Base-by-base conservation (phyloP, 768 basidiomycete species). In the Lactarius pseudohatsudake region DNA sequence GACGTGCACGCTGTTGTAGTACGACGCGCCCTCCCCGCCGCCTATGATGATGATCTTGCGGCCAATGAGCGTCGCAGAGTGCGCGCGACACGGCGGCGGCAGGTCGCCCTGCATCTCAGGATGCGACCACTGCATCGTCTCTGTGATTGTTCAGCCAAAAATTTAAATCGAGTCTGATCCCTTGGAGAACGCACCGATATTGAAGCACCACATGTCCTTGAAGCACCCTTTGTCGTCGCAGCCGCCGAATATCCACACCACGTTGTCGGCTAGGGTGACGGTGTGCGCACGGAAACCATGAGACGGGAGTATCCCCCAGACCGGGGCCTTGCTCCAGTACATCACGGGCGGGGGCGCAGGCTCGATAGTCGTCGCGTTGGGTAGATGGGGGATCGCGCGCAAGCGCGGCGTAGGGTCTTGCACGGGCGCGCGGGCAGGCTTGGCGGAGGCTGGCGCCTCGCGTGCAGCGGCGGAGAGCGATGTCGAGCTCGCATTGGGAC, bases 71-170 rank as follows among this genome's bases (percentile, higher is more conserved):
- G 93, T 95, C 2, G 91, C 89, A 1, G 91, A 92, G 74, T 97
- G 95, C 5, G 94, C 95, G 28, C 95, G 85, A 57, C 90, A 90
- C 0, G 91, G 91, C 1, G 90, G 90, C 0, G 94, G 91, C 4
- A 85, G 75, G 2, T 92, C 89, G n/a, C 95, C 95, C 3, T 82
- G 70, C 22, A 86, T 87, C 20, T 90, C 86, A 0, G 92, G 88
- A 67, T 88, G 86, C 1, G 86, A 84, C 95, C 95, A 96, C 74
- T 90, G 87, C 85, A 96, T 90, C 28, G 91, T 93, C 75, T 95
- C 92, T 93, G 67, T 10, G 38, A 30, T 7, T 6, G 41, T 58
- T n/a, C 65, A 53, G 8, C n/a, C 9, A 15, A 40, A 40, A 40
- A 40, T 15, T 15, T n/a, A 8, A 36, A 1, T 22, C 16, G 43